Conservation (phyloP, 2,329 filamentous ascomycete species). For the Fusarium duplospermum region DNA sequence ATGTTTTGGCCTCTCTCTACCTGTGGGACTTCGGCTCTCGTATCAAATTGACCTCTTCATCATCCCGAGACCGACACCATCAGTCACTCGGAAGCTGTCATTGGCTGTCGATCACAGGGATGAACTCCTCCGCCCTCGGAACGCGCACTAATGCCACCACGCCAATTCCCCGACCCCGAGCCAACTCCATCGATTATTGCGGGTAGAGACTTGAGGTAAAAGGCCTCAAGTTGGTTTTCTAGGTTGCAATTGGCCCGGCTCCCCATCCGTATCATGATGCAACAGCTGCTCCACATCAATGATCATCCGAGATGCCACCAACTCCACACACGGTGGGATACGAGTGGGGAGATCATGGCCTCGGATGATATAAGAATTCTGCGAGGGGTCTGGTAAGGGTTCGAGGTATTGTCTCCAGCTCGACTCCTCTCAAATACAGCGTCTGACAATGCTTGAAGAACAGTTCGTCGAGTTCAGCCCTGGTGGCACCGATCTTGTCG, state of each 20-base stretch:
- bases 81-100: neutral
- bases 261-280: neutral
- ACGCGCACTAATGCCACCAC: neutral
- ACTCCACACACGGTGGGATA: neutral
- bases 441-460: slow-evolving; percentile 25
- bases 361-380: neutral
- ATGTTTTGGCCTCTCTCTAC: neutral
- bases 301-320: neutral
- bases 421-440: neutral
- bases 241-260: neutral
- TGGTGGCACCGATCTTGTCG: slow-evolving; percentile 9
- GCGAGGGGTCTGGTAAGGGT: neutral
- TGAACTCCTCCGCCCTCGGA: neutral
- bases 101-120: neutral
- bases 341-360: neutral
- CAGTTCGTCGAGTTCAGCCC: slow-evolving; percentile 10
- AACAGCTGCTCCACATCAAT: neutral
- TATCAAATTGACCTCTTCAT: neutral
- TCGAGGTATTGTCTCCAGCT: neutral
- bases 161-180: neutral
- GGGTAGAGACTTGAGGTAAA: no score
- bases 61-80: neutral
- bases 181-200: neutral
- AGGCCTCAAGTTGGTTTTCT: neutral
- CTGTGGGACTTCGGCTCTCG: neutral